Conservation (phyloP, 2,329 filamentous ascomycete species). For the Fusarium verticillioides region DNA sequence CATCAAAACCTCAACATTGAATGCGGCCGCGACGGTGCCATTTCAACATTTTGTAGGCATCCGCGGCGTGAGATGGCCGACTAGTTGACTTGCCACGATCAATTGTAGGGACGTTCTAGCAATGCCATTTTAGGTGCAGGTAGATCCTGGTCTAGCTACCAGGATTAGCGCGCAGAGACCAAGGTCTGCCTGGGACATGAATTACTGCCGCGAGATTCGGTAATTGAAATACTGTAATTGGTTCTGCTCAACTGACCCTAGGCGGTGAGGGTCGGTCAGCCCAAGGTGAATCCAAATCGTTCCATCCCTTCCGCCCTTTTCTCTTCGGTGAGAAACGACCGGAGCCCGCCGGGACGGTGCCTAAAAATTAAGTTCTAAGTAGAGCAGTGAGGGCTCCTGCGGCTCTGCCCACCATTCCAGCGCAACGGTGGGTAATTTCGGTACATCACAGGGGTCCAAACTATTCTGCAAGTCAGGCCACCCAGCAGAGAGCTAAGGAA, state of each 20-base stretch:
- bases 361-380: not conserved
- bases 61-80: not conserved
- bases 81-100: accelerated
- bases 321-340: not conserved
- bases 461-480: slow-evolving; percentile 7
- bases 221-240: not conserved
- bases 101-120: too few species aligned
- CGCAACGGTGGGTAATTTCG: not conserved
- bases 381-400: not conserved
- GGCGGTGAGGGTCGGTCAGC: not conserved
- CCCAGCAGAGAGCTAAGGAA: not conserved
- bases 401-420: not conserved
- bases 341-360: slow-evolving; percentile 1
- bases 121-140: not conserved
- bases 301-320: not conserved
- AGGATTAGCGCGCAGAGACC: not conserved
- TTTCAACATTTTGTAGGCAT: accelerated
- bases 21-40: accelerated
- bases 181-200: accelerated
- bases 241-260: not conserved
- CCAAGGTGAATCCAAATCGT: slow-evolving; percentile 2
- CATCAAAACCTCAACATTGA: accelerated
- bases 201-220: not conserved
- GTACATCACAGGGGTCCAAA: not conserved
- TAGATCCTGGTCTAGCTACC: accelerated